Conservation (phyloP, 179 eudicot genomes). For the Beta lomatogona region DNA sequence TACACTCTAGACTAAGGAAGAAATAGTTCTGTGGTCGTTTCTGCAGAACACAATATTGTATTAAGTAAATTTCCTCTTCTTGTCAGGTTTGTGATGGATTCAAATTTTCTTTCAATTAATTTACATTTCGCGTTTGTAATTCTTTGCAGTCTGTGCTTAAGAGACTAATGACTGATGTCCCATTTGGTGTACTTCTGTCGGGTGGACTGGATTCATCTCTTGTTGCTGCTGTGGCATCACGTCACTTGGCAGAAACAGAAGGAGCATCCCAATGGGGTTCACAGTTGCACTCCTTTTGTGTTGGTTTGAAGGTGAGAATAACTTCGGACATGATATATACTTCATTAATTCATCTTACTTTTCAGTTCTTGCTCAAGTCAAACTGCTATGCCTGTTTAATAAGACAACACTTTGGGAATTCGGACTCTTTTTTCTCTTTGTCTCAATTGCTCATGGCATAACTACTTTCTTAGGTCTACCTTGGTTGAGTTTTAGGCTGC, state of each 20-base stretch:
- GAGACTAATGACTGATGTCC: constrained; percentile 98
- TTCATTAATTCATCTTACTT: not conserved
- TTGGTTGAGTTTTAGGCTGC: not conserved
- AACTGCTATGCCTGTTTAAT: not conserved
- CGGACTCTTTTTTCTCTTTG: not conserved
- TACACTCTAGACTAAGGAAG: not conserved
- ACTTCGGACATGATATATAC: not conserved
- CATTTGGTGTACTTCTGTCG: constrained; percentile 94
- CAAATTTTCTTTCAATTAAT: not conserved
- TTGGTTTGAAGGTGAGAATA: constrained; percentile 76
- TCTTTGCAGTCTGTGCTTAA: constrained; percentile 73
- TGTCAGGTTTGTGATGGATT: not conserved
- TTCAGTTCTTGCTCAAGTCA: not conserved
- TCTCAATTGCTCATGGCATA: not conserved
- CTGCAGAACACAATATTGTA: not conserved
- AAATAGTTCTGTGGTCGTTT: not conserved
- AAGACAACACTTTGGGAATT: not conserved
- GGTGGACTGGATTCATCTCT: constrained; percentile 98
- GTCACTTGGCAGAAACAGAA: constrained; percentile 74
- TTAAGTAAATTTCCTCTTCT: not conserved
- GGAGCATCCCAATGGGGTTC: constrained; percentile 92
- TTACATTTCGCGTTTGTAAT: not conserved
- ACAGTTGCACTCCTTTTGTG: constrained; percentile 87
- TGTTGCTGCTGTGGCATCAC: constrained; percentile 93
- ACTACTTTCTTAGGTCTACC: not conserved